Evolutionary conservation across 2,329 filamentous ascomycete genomes (phyloP).

Genomic region (Fusarium drepaniforme): DNA sequence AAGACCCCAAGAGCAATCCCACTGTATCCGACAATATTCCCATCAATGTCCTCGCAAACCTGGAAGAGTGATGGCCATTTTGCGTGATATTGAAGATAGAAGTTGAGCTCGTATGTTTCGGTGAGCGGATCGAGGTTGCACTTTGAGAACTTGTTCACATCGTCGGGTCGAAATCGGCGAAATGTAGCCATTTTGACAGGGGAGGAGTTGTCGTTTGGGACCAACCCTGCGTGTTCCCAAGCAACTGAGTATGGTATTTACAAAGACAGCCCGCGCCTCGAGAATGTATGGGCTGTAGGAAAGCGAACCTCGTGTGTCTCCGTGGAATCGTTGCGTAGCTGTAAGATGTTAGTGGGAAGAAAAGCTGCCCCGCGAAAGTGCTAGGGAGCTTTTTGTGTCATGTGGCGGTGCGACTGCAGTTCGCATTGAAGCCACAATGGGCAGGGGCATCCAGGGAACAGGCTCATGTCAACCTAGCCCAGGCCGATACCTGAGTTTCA

Average conservation of each 20-base stretch:
- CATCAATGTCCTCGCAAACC: slow-evolving; percentile 86
- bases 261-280: neutral
- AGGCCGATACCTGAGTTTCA: neutral
- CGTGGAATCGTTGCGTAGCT: neutral
- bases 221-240: neutral
- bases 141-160: slow-evolving; percentile 90
- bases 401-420: slow-evolving; percentile 25
- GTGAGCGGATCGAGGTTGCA: slow-evolving; percentile 97
- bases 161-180: slow-evolving; percentile 84
- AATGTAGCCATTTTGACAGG: slow-evolving; percentile 65
- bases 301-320: neutral
- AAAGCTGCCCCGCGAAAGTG: slow-evolving; percentile 15
- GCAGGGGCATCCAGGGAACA: neutral
- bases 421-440: slow-evolving; percentile 26
- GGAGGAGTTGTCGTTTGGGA: neutral
- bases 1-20: slow-evolving; percentile 49
- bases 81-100: slow-evolving; percentile 96
- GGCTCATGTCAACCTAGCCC: neutral
- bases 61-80: slow-evolving; percentile 97
- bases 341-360: neutral
- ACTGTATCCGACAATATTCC: slow-evolving; percentile 97
- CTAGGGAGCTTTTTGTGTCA: slow-evolving; percentile 12
- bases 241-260: neutral
- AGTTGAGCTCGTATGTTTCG: slow-evolving; percentile 96
- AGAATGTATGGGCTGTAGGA: neutral